Conservation (phyloP, 768 basidiomycete genomes). For the Suillus discolor region DNA sequence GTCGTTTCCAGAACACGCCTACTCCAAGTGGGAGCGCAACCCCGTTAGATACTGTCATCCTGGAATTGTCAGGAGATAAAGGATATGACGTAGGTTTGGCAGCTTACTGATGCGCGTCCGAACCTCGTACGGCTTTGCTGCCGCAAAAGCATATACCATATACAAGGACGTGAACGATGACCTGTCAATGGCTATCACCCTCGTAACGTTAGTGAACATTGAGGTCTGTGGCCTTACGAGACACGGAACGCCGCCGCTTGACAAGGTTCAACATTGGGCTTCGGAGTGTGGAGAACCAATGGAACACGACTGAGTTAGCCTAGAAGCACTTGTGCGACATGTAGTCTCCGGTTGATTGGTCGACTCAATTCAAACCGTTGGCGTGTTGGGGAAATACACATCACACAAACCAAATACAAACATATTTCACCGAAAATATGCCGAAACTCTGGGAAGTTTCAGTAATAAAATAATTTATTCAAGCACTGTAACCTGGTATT, state of each 20-base stretch:
- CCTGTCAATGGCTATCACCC: background rate
- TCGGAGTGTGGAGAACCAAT: background rate
- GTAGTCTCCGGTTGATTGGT: background rate
- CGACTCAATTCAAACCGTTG: background rate
- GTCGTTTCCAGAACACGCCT: background rate
- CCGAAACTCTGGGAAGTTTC: background rate
- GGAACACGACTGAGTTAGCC: background rate
- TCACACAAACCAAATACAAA: background rate
- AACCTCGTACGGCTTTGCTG: background rate
- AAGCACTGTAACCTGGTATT: background rate
- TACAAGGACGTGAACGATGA: background rate
- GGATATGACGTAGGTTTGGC: background rate
- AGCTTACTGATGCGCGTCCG: background rate
- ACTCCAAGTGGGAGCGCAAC: background rate
- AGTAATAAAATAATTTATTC: background rate
- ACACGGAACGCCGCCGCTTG: conserved; percentile 1
- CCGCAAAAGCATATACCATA: background rate
- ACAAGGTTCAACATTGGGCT: conserved; percentile 1
- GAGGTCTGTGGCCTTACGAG: background rate
- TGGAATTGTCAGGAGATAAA: background rate
- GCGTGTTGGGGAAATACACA: background rate
- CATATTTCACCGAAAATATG: background rate
- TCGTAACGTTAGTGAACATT: background rate
- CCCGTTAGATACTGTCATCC: background rate
- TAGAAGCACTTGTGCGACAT: background rate